These are phyloP conservation scores for Marsdenia floribunda DNA, from an alignment of 257 asterid species.

Conservation along the genomic window DNA sequence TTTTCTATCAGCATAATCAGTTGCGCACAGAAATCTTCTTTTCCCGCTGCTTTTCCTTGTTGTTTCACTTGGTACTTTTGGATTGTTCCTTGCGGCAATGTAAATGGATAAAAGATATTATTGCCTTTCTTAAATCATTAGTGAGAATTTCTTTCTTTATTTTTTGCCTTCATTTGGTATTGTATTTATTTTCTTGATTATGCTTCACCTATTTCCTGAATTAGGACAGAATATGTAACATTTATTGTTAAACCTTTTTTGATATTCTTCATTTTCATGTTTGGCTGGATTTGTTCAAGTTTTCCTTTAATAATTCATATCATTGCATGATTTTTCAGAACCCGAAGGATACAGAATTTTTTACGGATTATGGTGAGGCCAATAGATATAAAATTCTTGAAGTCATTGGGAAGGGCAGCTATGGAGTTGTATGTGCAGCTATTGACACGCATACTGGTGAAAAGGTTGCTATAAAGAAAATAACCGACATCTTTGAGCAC, in stretches of 20 bases:
- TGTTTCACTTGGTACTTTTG: not conserved
- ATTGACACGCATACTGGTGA: slow-evolving; percentile 82
- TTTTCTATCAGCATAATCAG: not conserved
- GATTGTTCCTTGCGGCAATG: not conserved
- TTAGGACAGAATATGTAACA: not conserved
- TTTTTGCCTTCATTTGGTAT: not conserved
- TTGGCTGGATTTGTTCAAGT: not conserved
- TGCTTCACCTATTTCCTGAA: not conserved
- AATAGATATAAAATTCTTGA: slow-evolving; percentile 78
- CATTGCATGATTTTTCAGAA: slow-evolving; percentile 33
- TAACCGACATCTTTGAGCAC: slow-evolving; percentile 77
- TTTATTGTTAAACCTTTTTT: not conserved
- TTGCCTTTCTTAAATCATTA: not conserved
- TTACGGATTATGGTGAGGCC: slow-evolving; percentile 84
- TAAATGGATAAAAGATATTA: not conserved
- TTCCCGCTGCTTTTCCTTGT: not conserved
- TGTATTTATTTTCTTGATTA: not conserved
- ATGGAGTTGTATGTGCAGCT: slow-evolving; percentile 95
- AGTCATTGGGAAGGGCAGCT: slow-evolving; percentile 87
- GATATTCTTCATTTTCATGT: not conserved
- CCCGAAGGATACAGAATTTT: slow-evolving; percentile 61
- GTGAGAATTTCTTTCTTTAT: not conserved
- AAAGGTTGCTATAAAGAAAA: slow-evolving; percentile 90
- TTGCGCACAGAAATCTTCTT: not conserved
- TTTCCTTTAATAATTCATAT: not conserved